These are phyloP conservation scores for Grifola frondosa DNA, from an alignment of 1,284 basidiomycete species.

Conservation along the genomic window DNA sequence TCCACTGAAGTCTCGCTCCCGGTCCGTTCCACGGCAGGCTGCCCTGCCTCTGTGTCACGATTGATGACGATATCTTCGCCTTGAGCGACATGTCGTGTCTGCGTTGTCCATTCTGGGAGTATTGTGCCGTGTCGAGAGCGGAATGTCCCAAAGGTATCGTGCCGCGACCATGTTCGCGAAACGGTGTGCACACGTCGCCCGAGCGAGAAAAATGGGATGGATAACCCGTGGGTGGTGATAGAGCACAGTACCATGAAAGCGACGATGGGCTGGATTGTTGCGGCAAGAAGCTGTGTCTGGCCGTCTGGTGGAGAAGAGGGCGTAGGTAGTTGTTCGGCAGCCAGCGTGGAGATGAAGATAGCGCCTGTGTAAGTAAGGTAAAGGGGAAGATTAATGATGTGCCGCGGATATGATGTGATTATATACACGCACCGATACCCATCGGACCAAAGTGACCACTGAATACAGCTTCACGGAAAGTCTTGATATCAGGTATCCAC, in stretches of 20 bases:
- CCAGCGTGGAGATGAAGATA: conserved; percentile 89
- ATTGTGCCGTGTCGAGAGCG: conserved; percentile 30
- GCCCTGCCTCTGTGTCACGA: conserved; percentile 49
- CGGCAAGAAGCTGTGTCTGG: conserved; percentile 67
- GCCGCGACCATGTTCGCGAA: conserved; percentile 82
- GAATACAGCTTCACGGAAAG: conserved; percentile 83
- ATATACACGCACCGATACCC: conserved; percentile 61
- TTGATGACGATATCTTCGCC: conserved; percentile 82
- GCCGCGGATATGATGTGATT: neutral
- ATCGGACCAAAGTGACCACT: conserved; percentile 95
- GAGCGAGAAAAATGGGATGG: conserved; percentile 91
- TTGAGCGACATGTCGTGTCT: conserved; percentile 67
- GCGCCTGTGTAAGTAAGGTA: conserved; percentile 50
- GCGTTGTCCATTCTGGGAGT: conserved; percentile 71
- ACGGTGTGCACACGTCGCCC: conserved; percentile 87
- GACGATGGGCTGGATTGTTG: conserved; percentile 85
- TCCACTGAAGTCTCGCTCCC: conserved; percentile 22
- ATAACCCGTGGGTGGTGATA: conserved; percentile 85
- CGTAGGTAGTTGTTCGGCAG: conserved; percentile 66
- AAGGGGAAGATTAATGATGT: conserved; percentile 11
- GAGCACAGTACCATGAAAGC: conserved; percentile 91
- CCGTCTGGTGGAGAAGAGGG: conserved; percentile 52
- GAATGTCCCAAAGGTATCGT: conserved; percentile 50
- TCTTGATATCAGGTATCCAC: conserved; percentile 94
- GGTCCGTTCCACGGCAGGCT: conserved; percentile 10